Evolutionary conservation across 73 alveolate species (phyloP).

Genomic region (Tetrahymena malaccensis): DNA sequence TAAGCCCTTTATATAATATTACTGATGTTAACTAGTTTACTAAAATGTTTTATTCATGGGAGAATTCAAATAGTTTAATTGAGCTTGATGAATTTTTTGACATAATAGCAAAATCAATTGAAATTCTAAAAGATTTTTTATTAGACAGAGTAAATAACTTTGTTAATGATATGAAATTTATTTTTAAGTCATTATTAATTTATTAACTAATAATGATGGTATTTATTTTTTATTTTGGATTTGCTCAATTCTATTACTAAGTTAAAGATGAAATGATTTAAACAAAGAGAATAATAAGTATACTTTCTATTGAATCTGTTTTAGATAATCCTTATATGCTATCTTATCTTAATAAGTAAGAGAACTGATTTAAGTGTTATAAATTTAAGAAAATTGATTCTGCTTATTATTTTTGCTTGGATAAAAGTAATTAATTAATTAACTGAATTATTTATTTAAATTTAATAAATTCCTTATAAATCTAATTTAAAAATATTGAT

Average conservation of each 20-base stretch:
- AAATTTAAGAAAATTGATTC: too few relatives aligned
- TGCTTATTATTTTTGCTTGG: too few relatives aligned
- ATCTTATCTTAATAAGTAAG: not conserved
- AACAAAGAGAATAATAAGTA: not conserved
- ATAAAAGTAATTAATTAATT: too few relatives aligned
- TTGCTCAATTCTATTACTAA: not conserved
- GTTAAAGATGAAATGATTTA: not conserved
- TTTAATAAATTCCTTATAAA: too few relatives aligned
- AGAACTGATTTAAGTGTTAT: not conserved
- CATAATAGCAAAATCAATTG: not conserved
- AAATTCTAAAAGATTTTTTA: not conserved
- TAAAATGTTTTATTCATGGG: not conserved
- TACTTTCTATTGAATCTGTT: not conserved
- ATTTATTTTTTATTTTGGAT: not conserved
- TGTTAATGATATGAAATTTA: not conserved
- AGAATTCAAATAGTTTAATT: not conserved
- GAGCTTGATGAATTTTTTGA: not conserved
- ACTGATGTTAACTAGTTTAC: not conserved
- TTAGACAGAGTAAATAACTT: not conserved
- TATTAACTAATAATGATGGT: not conserved
- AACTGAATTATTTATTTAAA: too few relatives aligned
- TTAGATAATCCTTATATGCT: not conserved
- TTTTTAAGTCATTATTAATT: not conserved
- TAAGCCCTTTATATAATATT: not conserved
- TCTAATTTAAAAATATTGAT: too few relatives aligned